Evolutionary conservation across 371 early-diverging fungal genomes (phyloP), one percentile per base, ranked within the genome.

Genomic region (Dipsacomyces acuminosporus): DNA sequence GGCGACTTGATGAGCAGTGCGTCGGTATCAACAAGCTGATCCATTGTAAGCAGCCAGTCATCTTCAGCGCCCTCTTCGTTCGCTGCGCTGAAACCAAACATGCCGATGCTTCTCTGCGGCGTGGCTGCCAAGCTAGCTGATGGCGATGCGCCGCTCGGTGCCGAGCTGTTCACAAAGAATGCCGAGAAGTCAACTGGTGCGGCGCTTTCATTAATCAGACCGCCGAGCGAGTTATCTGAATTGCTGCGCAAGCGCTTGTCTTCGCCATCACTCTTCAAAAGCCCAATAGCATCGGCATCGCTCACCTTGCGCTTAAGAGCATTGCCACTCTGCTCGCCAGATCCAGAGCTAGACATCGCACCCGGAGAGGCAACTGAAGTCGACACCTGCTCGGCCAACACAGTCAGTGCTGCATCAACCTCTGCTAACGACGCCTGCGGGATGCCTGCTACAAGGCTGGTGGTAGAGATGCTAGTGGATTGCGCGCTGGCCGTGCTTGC

Each of bases 21-120:
- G n/a, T 71, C 71, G 21, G 71, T 71, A 33, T 71, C 71, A 1
- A 71, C 71, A 13, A 71, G 56, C 61, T 71, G 69, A 38, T 65
- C 71, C 64, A 71, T 71, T 0, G 51, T 43, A 30, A 57, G 48
- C 38, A 71, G 52, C 71, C 71, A 71, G 35, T 44, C 56, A 17
- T 56, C 51, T 26, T 51, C 52, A 40, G 61, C 59, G 43, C 42
- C 20, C 15, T 19, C 13, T 5, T 38, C 30, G 5, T 11, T 11
- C 5, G 30, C 30, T 5, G 7, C 11, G 7, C 5, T 30, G 30
- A 30, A 7, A 11, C 30, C 11, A 11, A 7, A 7, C 30, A 30
- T 30, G 30, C 11, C 30, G 11, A 11, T 30, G 30, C 11, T 30
- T 5, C 30, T 5, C 30, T 30, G 30, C 11, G 30, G 30, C 11